Percentiles rank a stretch among this genome's conserved stretches.
Evolutionary conservation across 805 yeast genomes (phyloP).

Genomic region (Kurtzmaniella fragi): DNA sequence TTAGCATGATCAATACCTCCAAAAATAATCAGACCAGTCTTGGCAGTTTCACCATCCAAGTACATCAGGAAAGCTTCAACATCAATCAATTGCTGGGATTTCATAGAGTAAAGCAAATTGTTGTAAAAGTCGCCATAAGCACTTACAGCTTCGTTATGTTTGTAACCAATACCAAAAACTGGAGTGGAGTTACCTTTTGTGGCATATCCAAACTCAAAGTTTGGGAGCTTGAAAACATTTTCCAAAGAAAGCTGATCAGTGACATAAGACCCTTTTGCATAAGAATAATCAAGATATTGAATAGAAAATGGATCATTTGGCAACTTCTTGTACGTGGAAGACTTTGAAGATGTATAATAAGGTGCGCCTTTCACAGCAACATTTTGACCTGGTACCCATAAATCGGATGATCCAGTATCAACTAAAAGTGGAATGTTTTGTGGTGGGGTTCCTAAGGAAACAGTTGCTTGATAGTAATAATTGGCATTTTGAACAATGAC

Average conservation of each 20-base stretch:
- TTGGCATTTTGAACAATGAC: too few species aligned
- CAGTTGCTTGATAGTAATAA: too few species aligned
- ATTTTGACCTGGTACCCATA: conserved; percentile 3
- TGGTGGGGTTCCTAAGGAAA: too few species aligned
- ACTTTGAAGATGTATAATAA: conserved; percentile 10
- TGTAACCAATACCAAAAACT: conserved; percentile 16
- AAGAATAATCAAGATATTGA: conserved; percentile 10
- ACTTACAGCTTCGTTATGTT: conserved; percentile 7
- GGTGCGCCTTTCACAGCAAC: background rate
- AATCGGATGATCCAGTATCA: conserved; percentile 3
- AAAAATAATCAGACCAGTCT: conserved; percentile 33
- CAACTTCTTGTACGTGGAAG: conserved; percentile 12
- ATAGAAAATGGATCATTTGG: conserved; percentile 8
- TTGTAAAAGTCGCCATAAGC: conserved; percentile 11
- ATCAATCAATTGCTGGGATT: conserved; percentile 35
- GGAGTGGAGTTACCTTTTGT: conserved; percentile 13
- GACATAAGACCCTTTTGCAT: conserved; percentile 13
- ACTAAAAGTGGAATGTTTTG: too few species aligned
- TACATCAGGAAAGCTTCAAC: conserved; percentile 43
- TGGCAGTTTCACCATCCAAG: conserved; percentile 26
- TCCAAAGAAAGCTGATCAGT: conserved; percentile 10
- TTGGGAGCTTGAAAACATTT: conserved; percentile 6
- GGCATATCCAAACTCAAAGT: conserved; percentile 14
- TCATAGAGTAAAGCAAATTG: conserved; percentile 23
- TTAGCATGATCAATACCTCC: conserved; percentile 42